Evolutionary conservation across 306 rosid genomes (phyloP), one percentile per base, ranked within the genome.

Genomic region (Prunus kanzakura): DNA sequence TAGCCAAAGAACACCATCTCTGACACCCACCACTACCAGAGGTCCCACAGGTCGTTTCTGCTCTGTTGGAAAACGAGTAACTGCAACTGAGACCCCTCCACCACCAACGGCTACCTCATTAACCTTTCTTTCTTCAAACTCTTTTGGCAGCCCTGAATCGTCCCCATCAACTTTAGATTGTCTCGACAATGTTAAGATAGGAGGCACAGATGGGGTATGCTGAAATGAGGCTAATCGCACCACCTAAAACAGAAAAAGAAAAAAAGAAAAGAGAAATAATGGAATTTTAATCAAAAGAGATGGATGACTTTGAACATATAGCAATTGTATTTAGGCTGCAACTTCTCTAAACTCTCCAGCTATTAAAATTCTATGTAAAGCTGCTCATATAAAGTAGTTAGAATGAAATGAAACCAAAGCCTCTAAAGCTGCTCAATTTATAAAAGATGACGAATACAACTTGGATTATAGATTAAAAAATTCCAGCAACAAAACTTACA

Each of bases 101-200:
- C 99, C 99, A 80, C 99, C 99, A 82, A 95, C 99, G 75, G 99
- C 99, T 72, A 95, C 86, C 89, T 95, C 98, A 76, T 89, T 86
- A 61, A 83, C 84, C 82, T 76, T 95, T 77, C 93, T 87, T 80
- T 95, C 98, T 74, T 95, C 99, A 29, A 78, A 55, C 68, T 86
- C 91, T 74, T 80, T 82, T 69, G 79, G 78, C 71, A 86, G 74
- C 78, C 81, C 76, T 38, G 90, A 80, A 80, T 90, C 92, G 32
- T 95, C 96, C 78, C 88, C 82, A 70, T 89, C 97, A 73, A 71
- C 90, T 87, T 76, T 89, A 81, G 95, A 85, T 64, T 90, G 98
- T 83, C 82, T 95, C 27, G 93, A 96, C 85, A 88, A 73, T 5
- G 93, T 29, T 73, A 95, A 71, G 85, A 90, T 92, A 61, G 99